phyloP scores from a whole-genome alignment of 2,329 filamentous ascomycete genomes.

The Sporothrix pallida region DNA sequence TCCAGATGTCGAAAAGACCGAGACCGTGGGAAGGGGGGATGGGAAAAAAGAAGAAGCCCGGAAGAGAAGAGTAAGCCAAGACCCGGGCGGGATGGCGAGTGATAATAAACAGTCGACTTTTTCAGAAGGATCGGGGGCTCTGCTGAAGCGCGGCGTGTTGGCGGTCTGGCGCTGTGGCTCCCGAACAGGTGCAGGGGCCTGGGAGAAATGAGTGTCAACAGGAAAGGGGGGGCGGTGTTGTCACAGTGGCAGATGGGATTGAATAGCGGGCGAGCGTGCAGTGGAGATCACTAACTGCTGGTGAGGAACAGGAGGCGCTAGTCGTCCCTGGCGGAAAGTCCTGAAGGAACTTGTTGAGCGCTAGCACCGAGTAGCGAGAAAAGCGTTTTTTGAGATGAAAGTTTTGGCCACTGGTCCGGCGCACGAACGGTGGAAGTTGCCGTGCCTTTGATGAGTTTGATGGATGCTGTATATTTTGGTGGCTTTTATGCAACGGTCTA shows the following conservation, averaged over 20 bases:
- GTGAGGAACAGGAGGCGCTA: background rate
- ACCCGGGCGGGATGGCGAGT: conserved; percentile 18
- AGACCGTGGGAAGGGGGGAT: background rate
- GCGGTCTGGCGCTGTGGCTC: background rate
- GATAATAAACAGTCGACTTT: conserved; percentile 14
- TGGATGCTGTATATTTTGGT: background rate
- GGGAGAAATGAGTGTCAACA: background rate
- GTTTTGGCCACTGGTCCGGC: background rate
- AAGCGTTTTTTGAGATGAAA: background rate
- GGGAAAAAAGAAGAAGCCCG: background rate
- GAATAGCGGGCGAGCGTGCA: background rate
- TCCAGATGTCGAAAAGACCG: background rate
- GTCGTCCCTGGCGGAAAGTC: background rate
- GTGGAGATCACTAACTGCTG: background rate
- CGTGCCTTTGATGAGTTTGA: background rate
- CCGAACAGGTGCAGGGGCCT: background rate
- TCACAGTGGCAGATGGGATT: background rate
- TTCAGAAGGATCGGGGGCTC: background rate
- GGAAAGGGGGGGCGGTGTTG: conserved; percentile 10
- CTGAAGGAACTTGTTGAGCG: conserved; percentile 14
- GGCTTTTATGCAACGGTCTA: background rate
- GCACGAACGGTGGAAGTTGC: background rate
- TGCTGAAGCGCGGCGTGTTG: background rate
- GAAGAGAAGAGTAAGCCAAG: conserved; percentile 7
- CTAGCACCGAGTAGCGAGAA: background rate